Conservation (phyloP, 73 alveolate genomes). For the Effrenium voratum region DNA sequence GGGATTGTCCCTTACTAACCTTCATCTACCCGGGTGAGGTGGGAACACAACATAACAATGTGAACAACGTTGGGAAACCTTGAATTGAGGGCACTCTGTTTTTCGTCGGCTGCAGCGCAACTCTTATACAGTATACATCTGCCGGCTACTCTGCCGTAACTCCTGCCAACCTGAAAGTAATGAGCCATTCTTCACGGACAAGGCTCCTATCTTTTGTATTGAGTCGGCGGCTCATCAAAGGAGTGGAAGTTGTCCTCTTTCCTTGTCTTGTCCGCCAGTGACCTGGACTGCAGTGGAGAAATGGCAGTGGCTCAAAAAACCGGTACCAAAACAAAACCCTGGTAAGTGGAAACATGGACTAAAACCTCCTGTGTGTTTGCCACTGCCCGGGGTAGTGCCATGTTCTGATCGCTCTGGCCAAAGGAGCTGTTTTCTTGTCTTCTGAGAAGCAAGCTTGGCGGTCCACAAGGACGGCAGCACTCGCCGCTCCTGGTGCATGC, state of each 20-base stretch:
- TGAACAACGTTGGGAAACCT: too few relatives aligned
- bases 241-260: conserved; percentile 78
- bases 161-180: too few relatives aligned
- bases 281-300: not conserved
- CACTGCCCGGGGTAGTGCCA: not conserved
- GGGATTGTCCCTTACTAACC: too few relatives aligned
- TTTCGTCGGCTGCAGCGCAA: too few relatives aligned
- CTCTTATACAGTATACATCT: too few relatives aligned
- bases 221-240: conserved; percentile 37
- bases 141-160: too few relatives aligned
- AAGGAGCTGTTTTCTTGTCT: not conserved
- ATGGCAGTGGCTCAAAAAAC: not conserved
- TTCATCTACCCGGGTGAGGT: too few relatives aligned
- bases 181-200: too few relatives aligned
- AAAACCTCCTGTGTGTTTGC: not conserved
- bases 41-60: too few relatives aligned
- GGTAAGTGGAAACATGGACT: not conserved
- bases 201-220: too few relatives aligned
- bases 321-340: not conserved
- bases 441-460: conserved; percentile 37
- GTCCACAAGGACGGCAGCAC: conserved; percentile 88
- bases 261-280: conserved; percentile 69
- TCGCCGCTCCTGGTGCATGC: conserved; percentile 47
- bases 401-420: not conserved
- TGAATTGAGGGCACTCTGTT: too few relatives aligned